Conservation (phyloP, 75 land plant genomes). For the Picea sitchensis region DNA sequence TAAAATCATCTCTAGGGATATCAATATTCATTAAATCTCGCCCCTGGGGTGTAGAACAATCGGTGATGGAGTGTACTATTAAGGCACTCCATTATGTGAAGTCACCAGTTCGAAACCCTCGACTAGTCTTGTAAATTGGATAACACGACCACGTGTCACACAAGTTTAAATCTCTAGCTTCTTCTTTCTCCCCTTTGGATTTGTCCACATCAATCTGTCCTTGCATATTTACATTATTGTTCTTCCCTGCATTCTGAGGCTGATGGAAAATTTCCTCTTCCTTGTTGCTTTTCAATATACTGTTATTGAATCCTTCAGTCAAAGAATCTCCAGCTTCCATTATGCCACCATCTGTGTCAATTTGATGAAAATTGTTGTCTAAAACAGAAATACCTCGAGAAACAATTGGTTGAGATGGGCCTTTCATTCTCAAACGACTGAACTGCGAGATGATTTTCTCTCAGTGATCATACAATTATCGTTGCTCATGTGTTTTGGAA, state of each 20-base stretch:
- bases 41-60: no score
- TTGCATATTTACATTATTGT: neutral
- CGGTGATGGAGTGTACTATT: no score
- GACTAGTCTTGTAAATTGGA: no score
- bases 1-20: neutral
- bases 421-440: neutral
- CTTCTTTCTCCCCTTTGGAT: neutral
- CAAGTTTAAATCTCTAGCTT: neutral
- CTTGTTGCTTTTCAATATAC: neutral
- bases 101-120: no score
- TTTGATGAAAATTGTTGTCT: conserved; percentile 1
- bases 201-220: neutral
- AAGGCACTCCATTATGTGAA: no score
- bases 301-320: neutral
- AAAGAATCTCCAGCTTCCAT: neutral
- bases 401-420: neutral
- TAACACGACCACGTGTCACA: no score
- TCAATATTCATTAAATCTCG: neutral
- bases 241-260: neutral
- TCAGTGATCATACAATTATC: neutral
- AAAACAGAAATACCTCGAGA: neutral
- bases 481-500: neutral
- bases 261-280: neutral
- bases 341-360: neutral
- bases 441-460: neutral